These are phyloP conservation scores for Fagus crenata DNA, from an alignment of 306 rosid species.

Conservation along the genomic window DNA sequence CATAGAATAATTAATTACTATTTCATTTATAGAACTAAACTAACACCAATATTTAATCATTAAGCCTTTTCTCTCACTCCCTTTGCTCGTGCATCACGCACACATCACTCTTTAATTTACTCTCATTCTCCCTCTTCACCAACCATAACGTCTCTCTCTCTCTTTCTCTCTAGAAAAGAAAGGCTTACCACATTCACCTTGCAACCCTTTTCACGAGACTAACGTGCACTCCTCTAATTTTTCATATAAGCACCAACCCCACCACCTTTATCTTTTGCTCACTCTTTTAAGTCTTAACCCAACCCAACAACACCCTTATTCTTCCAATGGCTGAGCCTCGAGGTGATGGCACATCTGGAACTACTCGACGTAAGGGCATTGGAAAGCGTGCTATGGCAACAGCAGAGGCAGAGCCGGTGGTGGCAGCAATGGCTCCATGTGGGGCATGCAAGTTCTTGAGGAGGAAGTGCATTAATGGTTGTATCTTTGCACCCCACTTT, in stretches of 20 bases:
- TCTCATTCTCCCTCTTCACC: conserved; percentile 39
- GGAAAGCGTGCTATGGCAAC: conserved; percentile 31
- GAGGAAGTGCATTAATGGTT: conserved; percentile 62
- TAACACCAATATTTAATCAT: conserved; percentile 18
- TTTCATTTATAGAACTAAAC: conserved; percentile 11
- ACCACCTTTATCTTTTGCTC: conserved; percentile 11
- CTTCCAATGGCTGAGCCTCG: conserved; percentile 40
- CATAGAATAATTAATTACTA: conserved; percentile 5
- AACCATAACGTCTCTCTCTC: conserved; percentile 51
- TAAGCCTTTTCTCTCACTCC: conserved; percentile 14
- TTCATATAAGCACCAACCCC: conserved; percentile 22
- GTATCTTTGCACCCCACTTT: conserved; percentile 79
- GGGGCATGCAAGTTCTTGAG: conserved; percentile 83
- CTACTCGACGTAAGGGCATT: conserved; percentile 28
- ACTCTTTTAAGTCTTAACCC: neutral
- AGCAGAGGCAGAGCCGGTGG: neutral
- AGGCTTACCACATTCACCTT: conserved; percentile 39
- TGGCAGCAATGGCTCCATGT: conserved; percentile 45
- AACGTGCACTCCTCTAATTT: conserved; percentile 40
- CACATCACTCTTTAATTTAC: conserved; percentile 24
- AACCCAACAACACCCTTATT: no score
- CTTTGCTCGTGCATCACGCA: conserved; percentile 50
- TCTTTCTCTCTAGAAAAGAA: neutral
- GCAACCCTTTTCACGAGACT: conserved; percentile 63
- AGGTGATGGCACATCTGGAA: conserved; percentile 13